A percentile compares a stretch with the other conserved stretches of the same genome.
These are phyloP conservation scores for Paxillus involutus DNA, from an alignment of 768 basidiomycete species.

Conservation along the genomic window DNA sequence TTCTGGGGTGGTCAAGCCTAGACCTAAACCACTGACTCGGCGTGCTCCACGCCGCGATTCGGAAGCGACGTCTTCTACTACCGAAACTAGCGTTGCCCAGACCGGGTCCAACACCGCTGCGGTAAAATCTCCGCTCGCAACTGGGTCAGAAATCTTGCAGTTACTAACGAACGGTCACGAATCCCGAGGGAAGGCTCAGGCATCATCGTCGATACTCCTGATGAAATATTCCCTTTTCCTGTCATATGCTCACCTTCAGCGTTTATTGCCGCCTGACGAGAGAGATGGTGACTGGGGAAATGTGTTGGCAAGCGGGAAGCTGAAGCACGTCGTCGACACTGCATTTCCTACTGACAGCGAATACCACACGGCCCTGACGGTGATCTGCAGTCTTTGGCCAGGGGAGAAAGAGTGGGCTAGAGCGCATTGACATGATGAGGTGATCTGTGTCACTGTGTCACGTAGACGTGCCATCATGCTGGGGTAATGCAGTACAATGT, in stretches of 20 bases:
- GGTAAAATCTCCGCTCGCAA: constrained; percentile 24
- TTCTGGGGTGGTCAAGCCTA: constrained; percentile 16
- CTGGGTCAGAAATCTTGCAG: constrained; percentile 29
- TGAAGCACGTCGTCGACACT: constrained; percentile 25
- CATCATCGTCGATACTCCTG: constrained; percentile 10
- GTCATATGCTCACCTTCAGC: constrained; percentile 39
- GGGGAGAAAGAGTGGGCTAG: background rate
- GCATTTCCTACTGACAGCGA: constrained; percentile 25
- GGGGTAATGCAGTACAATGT: no score
- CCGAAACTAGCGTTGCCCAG: constrained; percentile 11
- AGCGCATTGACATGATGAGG: background rate
- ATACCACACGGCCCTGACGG: constrained; percentile 26
- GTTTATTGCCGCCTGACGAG: constrained; percentile 19
- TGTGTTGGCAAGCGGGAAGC: constrained; percentile 22
- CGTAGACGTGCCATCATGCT: background rate
- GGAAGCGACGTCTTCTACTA: background rate
- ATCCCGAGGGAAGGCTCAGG: constrained; percentile 5
- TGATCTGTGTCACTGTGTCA: background rate
- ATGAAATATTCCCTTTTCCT: constrained; percentile 41
- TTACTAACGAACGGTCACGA: constrained; percentile 15
- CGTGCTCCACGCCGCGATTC: constrained; percentile 18
- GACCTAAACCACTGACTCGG: constrained; percentile 35
- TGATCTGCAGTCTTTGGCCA: constrained; percentile 18
- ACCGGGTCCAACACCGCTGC: constrained; percentile 21
- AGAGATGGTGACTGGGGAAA: constrained; percentile 37